These are phyloP conservation scores for Leptographium wingfieldii DNA, from an alignment of 2,329 filamentous ascomycete species.

Conservation along the genomic window DNA sequence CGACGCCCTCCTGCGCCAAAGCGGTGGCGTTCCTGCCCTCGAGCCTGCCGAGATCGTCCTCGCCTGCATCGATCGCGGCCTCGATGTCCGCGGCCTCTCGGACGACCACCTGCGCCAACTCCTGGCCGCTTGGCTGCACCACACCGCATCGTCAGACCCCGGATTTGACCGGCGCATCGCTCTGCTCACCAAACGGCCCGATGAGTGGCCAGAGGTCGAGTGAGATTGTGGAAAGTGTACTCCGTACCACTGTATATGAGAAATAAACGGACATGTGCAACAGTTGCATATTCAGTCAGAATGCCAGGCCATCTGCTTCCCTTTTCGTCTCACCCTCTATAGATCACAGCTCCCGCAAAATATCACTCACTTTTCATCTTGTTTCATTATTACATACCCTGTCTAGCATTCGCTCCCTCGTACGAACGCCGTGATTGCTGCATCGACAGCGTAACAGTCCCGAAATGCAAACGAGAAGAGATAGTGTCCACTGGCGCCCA, in stretches of 20 bases:
- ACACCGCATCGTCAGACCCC: slow-evolving; percentile 19
- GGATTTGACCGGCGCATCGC: background rate
- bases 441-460: background rate
- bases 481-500: background rate
- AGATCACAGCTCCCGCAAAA: no score
- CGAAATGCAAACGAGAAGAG: background rate
- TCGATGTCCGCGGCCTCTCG: slow-evolving; percentile 38
- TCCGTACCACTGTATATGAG: no score
- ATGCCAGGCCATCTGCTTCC: no score
- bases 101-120: slow-evolving; percentile 40
- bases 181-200: slow-evolving; percentile 10
- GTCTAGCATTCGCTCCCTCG: no score
- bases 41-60: slow-evolving; percentile 52
- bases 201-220: slow-evolving; percentile 7
- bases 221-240: no score
- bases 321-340: no score
- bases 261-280: no score
- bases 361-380: no score
- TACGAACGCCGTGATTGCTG: no score
- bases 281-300: no score
- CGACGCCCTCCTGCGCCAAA: slow-evolving; percentile 52
- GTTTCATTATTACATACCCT: no score
- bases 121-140: slow-evolving; percentile 35
- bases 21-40: slow-evolving; percentile 48
- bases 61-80: slow-evolving; percentile 58